Evolutionary conservation across 805 yeast genomes (phyloP).

Genomic region (Maudiozyma bulderi): DNA sequence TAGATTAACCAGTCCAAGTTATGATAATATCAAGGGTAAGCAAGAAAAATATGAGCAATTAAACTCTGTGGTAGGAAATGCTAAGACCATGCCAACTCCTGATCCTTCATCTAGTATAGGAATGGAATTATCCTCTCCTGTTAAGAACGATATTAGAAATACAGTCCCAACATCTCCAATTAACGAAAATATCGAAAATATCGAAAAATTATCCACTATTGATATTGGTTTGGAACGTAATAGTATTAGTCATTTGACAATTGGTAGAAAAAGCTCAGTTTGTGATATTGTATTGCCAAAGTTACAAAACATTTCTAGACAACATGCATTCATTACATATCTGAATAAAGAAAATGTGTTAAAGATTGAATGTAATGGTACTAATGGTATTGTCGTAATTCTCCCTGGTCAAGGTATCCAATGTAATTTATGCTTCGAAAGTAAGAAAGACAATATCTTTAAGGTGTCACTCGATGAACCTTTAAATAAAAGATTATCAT

Average conservation of each 20-base stretch:
- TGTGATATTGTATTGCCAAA: conserved; percentile 28
- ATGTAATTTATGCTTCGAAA: conserved; percentile 24
- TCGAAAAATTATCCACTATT: neutral
- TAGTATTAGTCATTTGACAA: conserved; percentile 14
- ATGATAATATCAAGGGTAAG: neutral
- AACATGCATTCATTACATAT: conserved; percentile 32
- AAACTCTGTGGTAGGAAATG: neutral
- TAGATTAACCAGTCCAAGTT: neutral
- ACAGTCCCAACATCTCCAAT: conserved; percentile 24
- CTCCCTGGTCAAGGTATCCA: conserved; percentile 40
- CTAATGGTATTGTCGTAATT: conserved; percentile 65
- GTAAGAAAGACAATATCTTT: conserved; percentile 15
- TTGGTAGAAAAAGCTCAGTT: conserved; percentile 25
- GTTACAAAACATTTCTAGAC: conserved; percentile 26
- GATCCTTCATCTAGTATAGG: conserved; percentile 55
- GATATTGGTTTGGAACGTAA: conserved; percentile 13
- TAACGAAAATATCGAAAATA: conserved; percentile 3
- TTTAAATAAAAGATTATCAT: conserved; percentile 11
- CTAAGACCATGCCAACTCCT: conserved; percentile 51
- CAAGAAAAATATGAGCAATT: neutral
- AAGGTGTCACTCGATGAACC: conserved; percentile 9
- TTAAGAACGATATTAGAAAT: conserved; percentile 1
- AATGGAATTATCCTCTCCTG: neutral
- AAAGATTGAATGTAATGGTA: conserved; percentile 62
- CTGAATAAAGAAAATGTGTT: conserved; percentile 33